These are phyloP conservation scores for Begonia masoniana DNA, from an alignment of 306 rosid genomes.

Conservation along the genomic window DNA sequence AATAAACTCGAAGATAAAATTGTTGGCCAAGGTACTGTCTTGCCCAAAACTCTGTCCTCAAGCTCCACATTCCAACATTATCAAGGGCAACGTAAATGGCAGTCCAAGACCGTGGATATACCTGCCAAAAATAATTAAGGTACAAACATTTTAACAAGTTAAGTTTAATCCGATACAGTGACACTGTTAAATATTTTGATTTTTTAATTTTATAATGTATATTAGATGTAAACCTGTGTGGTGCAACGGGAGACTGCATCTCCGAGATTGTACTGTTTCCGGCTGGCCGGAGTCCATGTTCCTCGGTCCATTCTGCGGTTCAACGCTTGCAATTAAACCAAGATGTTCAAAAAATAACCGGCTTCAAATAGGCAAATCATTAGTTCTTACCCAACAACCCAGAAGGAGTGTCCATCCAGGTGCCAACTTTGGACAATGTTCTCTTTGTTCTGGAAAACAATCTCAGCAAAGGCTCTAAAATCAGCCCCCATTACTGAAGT, in stretches of 20 bases:
- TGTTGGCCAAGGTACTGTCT: slow-evolving; percentile 91
- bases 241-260: slow-evolving; percentile 80
- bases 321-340: no score
- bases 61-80: slow-evolving; percentile 89
- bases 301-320: slow-evolving; percentile 83
- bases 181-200: not conserved
- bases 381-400: slow-evolving; percentile 85
- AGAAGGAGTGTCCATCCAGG: slow-evolving; percentile 70
- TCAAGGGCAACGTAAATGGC: slow-evolving; percentile 78
- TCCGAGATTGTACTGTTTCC: slow-evolving; percentile 56
- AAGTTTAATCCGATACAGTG: not conserved
- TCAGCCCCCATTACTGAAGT: slow-evolving; percentile 88
- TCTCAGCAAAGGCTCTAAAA: slow-evolving; percentile 64
- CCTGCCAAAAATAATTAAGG: slow-evolving; percentile 25
- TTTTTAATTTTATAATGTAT: not conserved
- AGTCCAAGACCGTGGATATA: slow-evolving; percentile 90
- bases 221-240: slow-evolving; percentile 50
- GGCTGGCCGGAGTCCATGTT: slow-evolving; percentile 55
- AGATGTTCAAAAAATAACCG: no score
- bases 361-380: no score
- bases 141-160: not conserved
- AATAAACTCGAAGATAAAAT: slow-evolving; percentile 70
- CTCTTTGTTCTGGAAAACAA: slow-evolving; percentile 67
- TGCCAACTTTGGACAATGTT: slow-evolving; percentile 66
- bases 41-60: slow-evolving; percentile 79